phyloP scores from a whole-genome alignment of 2,329 filamentous ascomycete genomes.

The Hymenoscyphus fructigenus region DNA sequence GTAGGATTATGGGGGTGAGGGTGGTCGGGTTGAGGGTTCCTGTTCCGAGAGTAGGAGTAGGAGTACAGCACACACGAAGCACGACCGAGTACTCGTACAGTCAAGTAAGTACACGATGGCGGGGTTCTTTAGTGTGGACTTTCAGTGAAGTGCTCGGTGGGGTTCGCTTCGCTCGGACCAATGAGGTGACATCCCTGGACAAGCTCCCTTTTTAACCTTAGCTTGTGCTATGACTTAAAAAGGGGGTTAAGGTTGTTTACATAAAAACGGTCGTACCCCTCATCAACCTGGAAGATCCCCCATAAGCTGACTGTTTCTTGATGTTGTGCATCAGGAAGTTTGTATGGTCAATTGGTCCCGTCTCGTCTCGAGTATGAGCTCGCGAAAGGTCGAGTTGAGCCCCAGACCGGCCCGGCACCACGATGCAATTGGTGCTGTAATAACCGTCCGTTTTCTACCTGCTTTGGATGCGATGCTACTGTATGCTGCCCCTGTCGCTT shows the following conservation, averaged over 20 bases:
- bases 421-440: no score
- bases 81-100: background rate
- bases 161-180: slow-evolving; percentile 5
- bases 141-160: slow-evolving; percentile 4
- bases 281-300: no score
- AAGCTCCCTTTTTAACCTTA: background rate
- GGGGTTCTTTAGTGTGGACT: slow-evolving; percentile 9
- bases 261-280: background rate
- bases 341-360: background rate
- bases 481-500: no score
- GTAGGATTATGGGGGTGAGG: background rate
- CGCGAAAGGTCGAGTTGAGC: no score
- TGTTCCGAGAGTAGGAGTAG: background rate
- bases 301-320: background rate
- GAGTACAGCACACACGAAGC: background rate
- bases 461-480: no score
- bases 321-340: slow-evolving; percentile 8
- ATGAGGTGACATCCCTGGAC: background rate
- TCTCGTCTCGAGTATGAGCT: no score
- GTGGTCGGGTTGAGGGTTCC: background rate
- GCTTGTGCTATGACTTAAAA: background rate
- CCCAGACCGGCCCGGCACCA: no score
- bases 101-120: background rate
- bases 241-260: background rate
- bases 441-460: no score